A percentile compares a stretch with the other conserved stretches of the same genome.
phyloP scores from a whole-genome alignment of 768 basidiomycete species.

The Boletus rubroflammeus region DNA sequence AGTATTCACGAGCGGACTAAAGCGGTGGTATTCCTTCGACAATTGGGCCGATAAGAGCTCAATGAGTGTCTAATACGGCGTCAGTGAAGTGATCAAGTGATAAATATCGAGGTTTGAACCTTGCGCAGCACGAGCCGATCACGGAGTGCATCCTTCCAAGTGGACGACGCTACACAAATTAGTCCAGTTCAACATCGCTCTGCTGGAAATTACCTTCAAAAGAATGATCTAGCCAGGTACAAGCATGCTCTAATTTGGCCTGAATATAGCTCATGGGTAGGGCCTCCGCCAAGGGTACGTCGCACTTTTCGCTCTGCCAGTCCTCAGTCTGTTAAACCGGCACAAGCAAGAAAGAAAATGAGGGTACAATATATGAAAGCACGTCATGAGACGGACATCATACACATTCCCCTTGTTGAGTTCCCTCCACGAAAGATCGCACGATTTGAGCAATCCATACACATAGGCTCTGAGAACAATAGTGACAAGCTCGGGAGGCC shows the following conservation, averaged over 20 bases:
- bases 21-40: conserved; percentile 24
- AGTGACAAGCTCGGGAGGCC: conserved; percentile 62
- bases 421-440: conserved; percentile 80
- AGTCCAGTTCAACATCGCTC: background rate
- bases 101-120: conserved; percentile 31
- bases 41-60: conserved; percentile 26
- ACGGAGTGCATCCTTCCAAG: conserved; percentile 49
- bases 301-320: conserved; percentile 88
- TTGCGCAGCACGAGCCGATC: conserved; percentile 57
- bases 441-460: conserved; percentile 71
- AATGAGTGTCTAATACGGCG: conserved; percentile 18
- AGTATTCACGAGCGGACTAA: conserved; percentile 14
- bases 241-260: conserved; percentile 55
- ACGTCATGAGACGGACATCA: conserved; percentile 56
- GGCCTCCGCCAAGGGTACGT: conserved; percentile 68
- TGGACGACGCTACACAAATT: conserved; percentile 37
- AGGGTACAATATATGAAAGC: conserved; percentile 11
- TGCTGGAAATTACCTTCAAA: conserved; percentile 35
- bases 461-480: conserved; percentile 65
- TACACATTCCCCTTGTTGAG: conserved; percentile 68
- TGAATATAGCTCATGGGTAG: conserved; percentile 52
- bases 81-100: conserved; percentile 3
- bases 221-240: conserved; percentile 52
- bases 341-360: conserved; percentile 6
- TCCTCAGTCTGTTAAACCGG: conserved; percentile 63